phyloP scores from a whole-genome alignment of 176 grass and related monocot genomes.

The Chloris gayana region DNA sequence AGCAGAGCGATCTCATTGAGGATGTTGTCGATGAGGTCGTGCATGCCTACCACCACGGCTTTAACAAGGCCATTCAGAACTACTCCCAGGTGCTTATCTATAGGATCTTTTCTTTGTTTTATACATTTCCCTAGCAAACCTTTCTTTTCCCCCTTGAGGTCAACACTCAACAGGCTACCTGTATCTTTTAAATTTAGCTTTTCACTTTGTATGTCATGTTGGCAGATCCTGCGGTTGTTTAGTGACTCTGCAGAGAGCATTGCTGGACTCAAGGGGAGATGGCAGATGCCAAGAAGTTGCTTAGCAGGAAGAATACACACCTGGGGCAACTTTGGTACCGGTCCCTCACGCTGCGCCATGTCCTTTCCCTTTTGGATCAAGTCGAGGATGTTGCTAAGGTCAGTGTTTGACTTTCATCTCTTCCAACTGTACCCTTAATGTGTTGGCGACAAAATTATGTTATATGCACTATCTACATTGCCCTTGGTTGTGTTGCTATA shows the following conservation, averaged over 20 bases:
- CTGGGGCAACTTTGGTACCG: constrained; percentile 92
- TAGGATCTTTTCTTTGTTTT: constrained; percentile 7
- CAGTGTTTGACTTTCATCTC: constrained; percentile 6
- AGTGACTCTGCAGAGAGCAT: constrained; percentile 93
- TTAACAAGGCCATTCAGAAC: constrained; percentile 98
- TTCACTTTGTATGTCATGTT: constrained; percentile 12
- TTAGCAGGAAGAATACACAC: constrained; percentile 89
- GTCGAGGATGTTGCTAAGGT: constrained; percentile 94
- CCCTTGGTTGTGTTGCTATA: constrained; percentile 4
- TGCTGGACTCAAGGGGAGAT: constrained; percentile 84
- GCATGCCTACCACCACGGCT: constrained; percentile 96
- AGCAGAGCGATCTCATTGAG: constrained; percentile 91
- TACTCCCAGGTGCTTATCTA: constrained; percentile 94
- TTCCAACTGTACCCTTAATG: constrained; percentile 1
- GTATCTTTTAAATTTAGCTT: constrained; percentile 14
- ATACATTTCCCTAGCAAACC: not conserved
- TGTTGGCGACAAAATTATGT: not conserved
- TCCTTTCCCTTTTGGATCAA: constrained; percentile 85
- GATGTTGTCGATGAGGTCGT: constrained; percentile 95
- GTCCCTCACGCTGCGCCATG: constrained; percentile 83
- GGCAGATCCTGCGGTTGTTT: constrained; percentile 86
- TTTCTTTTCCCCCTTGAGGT: not conserved
- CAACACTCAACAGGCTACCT: not conserved
- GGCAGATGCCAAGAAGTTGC: constrained; percentile 80
- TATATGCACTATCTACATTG: not conserved